phyloP scores from a whole-genome alignment of 2,329 filamentous ascomycete species.

The Shiraia sp. region DNA sequence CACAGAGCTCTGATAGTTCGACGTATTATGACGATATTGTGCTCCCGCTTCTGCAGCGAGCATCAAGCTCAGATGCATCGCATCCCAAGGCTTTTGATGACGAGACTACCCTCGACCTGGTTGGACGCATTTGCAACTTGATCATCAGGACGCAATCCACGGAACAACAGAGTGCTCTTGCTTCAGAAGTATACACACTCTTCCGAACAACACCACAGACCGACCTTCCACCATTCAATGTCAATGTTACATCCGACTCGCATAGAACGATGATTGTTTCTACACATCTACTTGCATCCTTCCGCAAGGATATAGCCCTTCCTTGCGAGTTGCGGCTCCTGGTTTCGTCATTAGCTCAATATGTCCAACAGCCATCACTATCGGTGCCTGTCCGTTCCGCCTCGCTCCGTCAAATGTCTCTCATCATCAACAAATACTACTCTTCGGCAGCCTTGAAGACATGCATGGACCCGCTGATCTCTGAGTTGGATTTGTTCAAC shows the following conservation, averaged over 20 bases:
- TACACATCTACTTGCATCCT: slow-evolving; percentile 60
- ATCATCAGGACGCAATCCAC: slow-evolving; percentile 59
- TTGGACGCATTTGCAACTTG: slow-evolving; percentile 64
- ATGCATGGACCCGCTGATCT: slow-evolving; percentile 46
- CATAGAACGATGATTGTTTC: slow-evolving; percentile 59
- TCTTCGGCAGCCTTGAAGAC: slow-evolving; percentile 45
- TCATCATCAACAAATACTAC: slow-evolving; percentile 55
- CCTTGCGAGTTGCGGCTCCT: slow-evolving; percentile 38
- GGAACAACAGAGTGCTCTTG: slow-evolving; percentile 56
- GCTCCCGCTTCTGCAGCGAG: slow-evolving; percentile 47
- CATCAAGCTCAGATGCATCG: slow-evolving; percentile 36
- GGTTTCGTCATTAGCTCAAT: slow-evolving; percentile 43
- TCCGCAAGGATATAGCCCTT: slow-evolving; percentile 42
- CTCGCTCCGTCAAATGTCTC: slow-evolving; percentile 49
- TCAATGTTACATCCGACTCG: slow-evolving; percentile 34
- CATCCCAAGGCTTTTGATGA: slow-evolving; percentile 47
- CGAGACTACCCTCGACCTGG: slow-evolving; percentile 59
- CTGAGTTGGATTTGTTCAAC: slow-evolving; percentile 35
- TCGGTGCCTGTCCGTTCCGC: slow-evolving; percentile 35
- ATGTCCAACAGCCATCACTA: slow-evolving; percentile 35
- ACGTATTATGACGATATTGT: slow-evolving; percentile 54
- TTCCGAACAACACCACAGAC: slow-evolving; percentile 46
- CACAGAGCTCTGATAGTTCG: slow-evolving; percentile 45
- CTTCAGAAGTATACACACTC: slow-evolving; percentile 58
- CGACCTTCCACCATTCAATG: slow-evolving; percentile 38